phyloP scores from a whole-genome alignment of 2,329 filamentous ascomycete genomes.

The Raffaelea arxii region DNA sequence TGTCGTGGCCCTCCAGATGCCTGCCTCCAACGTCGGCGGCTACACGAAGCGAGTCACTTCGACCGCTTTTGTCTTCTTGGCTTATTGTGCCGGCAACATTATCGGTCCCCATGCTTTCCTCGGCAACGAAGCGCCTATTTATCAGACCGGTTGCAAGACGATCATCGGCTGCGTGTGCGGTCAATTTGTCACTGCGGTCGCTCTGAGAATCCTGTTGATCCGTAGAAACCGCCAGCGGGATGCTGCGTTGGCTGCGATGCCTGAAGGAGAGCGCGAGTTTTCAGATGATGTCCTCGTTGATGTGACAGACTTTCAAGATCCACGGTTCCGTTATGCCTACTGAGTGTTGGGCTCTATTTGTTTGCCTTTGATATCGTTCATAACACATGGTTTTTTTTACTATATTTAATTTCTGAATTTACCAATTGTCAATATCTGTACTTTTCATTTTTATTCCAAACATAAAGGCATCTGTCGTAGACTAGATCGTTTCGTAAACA shows the following conservation, averaged over 20 bases:
- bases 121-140: neutral
- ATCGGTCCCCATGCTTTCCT: slow-evolving; percentile 6
- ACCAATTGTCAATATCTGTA: no score
- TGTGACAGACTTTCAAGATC: slow-evolving; percentile 3
- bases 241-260: neutral
- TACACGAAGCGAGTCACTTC: slow-evolving; percentile 4
- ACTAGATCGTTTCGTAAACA: no score
- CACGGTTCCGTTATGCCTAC: slow-evolving; percentile 3
- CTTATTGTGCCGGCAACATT: slow-evolving; percentile 4
- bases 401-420: neutral
- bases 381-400: neutral
- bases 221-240: slow-evolving; percentile 1
- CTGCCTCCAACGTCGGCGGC: slow-evolving; percentile 3
- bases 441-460: no score
- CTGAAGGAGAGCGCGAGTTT: neutral
- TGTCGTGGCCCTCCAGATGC: slow-evolving; percentile 5
- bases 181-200: slow-evolving; percentile 1
- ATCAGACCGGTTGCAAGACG: slow-evolving; percentile 2
- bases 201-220: neutral
- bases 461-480: no score
- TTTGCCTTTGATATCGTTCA: no score
- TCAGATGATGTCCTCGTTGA: neutral
- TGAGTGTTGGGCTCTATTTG: neutral
- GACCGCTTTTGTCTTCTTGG: slow-evolving; percentile 4
- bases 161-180: neutral